Evolutionary conservation across 2,329 filamentous ascomycete species (phyloP).

Genomic region (Trichoderma pleuroti): DNA sequence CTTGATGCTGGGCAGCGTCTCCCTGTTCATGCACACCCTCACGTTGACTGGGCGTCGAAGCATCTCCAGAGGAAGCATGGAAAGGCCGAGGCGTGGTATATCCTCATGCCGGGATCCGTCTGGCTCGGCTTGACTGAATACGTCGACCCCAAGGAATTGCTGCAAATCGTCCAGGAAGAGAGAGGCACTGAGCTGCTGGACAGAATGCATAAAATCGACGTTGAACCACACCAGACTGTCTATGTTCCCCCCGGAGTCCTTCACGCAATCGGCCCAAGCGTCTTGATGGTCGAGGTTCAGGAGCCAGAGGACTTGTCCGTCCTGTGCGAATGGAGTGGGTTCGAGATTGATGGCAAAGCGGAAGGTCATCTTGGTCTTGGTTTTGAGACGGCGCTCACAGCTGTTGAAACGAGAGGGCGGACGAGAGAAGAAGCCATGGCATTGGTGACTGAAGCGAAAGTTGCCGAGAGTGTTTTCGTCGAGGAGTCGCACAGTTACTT

Average conservation of each 20-base stretch:
- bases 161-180: slow-evolving; percentile 17
- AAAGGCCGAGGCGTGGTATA: slow-evolving; percentile 26
- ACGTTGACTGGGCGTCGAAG: slow-evolving; percentile 22
- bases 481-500: slow-evolving; percentile 21
- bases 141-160: slow-evolving; percentile 15
- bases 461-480: slow-evolving; percentile 3
- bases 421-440: slow-evolving; percentile 16
- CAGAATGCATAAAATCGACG: slow-evolving; percentile 21
- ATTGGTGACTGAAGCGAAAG: slow-evolving; percentile 7
- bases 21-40: slow-evolving; percentile 25
- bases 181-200: slow-evolving; percentile 18
- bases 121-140: slow-evolving; percentile 21
- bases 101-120: slow-evolving; percentile 22
- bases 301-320: slow-evolving; percentile 24
- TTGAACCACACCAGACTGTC: slow-evolving; percentile 22
- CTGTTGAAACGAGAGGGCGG: slow-evolving; percentile 15
- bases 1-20: slow-evolving; percentile 25
- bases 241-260: slow-evolving; percentile 24
- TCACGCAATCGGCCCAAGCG: slow-evolving; percentile 25
- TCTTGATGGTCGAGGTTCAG: slow-evolving; percentile 23
- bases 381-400: slow-evolving; percentile 22
- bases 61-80: slow-evolving; percentile 22
- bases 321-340: slow-evolving; percentile 22
- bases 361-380: slow-evolving; percentile 23
- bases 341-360: slow-evolving; percentile 20